Percentiles rank a stretch among this genome's conserved stretches.
phyloP scores from a whole-genome alignment of 306 rosid genomes.

The Lablab purpureus region DNA sequence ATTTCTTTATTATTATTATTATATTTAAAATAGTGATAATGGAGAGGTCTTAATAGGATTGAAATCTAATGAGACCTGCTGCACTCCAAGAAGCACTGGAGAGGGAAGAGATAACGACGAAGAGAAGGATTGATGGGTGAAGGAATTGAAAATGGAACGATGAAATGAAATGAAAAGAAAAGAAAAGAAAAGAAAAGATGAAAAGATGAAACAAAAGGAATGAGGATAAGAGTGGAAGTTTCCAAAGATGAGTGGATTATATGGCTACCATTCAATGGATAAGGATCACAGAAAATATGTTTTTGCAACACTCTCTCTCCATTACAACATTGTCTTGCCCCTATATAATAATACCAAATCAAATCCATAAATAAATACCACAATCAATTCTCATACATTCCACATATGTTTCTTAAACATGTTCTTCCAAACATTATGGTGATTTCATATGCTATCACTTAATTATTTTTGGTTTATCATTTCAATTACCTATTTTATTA shows the following conservation, averaged over 20 bases:
- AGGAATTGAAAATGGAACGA: background rate
- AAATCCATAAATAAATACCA: background rate
- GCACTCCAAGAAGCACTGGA: background rate
- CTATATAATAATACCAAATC: background rate
- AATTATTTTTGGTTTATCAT: too few relatives aligned
- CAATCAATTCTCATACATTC: background rate
- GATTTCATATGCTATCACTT: too few relatives aligned
- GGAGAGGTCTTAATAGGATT: background rate
- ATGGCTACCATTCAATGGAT: slow-evolving; percentile 42
- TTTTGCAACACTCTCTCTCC: background rate
- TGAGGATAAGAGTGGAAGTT: slow-evolving; percentile 45
- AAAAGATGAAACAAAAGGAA: background rate
- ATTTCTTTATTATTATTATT: too few relatives aligned
- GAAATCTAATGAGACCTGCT: background rate
- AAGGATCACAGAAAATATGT: slow-evolving; percentile 40
- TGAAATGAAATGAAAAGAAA: background rate
- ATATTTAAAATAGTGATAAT: background rate
- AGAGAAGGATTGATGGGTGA: background rate
- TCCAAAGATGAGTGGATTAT: background rate
- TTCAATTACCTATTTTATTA: too few relatives aligned
- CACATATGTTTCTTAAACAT: too few relatives aligned
- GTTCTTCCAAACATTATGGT: too few relatives aligned
- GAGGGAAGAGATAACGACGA: background rate
- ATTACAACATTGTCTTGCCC: background rate
- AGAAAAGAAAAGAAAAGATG: background rate